Evolutionary conservation across 2,329 filamentous ascomycete genomes (phyloP).

Genomic region (Penicillium griseofulvum): DNA sequence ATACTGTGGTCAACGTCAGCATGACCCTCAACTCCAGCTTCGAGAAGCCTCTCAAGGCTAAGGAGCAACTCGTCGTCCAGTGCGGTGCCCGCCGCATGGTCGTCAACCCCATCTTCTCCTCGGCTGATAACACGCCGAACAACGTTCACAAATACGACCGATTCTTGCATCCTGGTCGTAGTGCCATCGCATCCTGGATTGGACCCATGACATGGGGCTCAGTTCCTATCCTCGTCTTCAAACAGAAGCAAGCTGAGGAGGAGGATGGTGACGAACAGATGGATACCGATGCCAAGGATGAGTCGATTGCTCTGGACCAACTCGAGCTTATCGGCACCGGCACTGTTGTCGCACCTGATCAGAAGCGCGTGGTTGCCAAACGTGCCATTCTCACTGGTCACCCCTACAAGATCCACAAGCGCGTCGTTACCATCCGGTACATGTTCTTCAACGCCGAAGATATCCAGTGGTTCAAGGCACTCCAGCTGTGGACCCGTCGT

Average conservation of each 20-base stretch:
- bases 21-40: constrained; percentile 80
- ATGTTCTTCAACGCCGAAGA: constrained; percentile 99
- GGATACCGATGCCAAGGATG: constrained; percentile 41
- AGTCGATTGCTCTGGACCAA: constrained; percentile 40
- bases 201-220: constrained; percentile 91
- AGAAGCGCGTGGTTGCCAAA: constrained; percentile 81
- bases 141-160: constrained; percentile 97
- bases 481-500: constrained; percentile 90
- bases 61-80: constrained; percentile 88
- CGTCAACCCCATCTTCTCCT: constrained; percentile 87
- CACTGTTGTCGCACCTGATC: constrained; percentile 75
- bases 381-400: constrained; percentile 91
- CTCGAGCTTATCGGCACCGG: constrained; percentile 81
- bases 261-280: constrained; percentile 40
- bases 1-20: constrained; percentile 83
- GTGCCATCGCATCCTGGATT: constrained; percentile 83
- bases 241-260: constrained; percentile 42
- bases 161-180: constrained; percentile 85
- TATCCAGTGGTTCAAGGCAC: constrained; percentile 94
- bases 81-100: constrained; percentile 83
- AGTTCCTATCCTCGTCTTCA: constrained; percentile 87
- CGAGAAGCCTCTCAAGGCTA: constrained; percentile 75
- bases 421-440: constrained; percentile 92
- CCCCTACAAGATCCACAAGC: constrained; percentile 98
- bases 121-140: constrained; percentile 86